Evolutionary conservation across 2,329 filamentous ascomycete genomes (phyloP).

Genomic region (Cladophialophora psammophila): DNA sequence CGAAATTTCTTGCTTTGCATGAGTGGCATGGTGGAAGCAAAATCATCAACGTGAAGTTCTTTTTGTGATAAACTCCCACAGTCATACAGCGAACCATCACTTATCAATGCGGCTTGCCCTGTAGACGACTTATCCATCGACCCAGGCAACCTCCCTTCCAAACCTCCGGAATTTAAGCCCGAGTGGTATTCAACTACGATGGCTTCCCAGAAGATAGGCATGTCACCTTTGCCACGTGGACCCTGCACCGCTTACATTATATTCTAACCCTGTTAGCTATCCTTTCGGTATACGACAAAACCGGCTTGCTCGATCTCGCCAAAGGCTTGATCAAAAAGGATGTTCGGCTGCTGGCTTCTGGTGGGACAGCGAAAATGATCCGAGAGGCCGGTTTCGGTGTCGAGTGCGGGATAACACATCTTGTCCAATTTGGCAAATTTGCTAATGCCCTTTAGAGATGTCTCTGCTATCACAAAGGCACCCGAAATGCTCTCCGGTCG

Average conservation of each 20-base stretch:
- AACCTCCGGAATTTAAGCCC: neutral
- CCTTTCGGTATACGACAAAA: slow-evolving; percentile 98
- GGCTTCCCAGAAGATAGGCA: slow-evolving; percentile 37
- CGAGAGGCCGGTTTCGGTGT: slow-evolving; percentile 94
- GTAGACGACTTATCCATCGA: neutral
- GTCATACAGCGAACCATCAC: neutral
- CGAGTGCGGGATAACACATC: slow-evolving; percentile 65
- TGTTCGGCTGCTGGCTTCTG: slow-evolving; percentile 91
- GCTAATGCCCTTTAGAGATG: slow-evolving; percentile 69
- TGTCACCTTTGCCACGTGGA: slow-evolving; percentile 16
- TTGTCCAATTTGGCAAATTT: slow-evolving; percentile 5
- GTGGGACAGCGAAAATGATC: slow-evolving; percentile 95
- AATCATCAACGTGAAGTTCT: neutral
- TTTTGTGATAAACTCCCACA: neutral
- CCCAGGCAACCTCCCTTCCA: neutral
- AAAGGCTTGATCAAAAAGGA: slow-evolving; percentile 88
- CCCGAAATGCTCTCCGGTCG: slow-evolving; percentile 94
- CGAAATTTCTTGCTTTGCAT: slow-evolving; percentile 8
- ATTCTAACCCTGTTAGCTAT: slow-evolving; percentile 67
- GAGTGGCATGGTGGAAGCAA: neutral
- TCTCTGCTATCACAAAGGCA: slow-evolving; percentile 94
- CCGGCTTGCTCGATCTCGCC: slow-evolving; percentile 87
- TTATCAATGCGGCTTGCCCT: neutral
- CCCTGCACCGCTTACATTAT: neutral
- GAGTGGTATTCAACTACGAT: slow-evolving; percentile 15